Evolutionary conservation across 805 yeast species (phyloP).

Genomic region (Candida insectorum): DNA sequence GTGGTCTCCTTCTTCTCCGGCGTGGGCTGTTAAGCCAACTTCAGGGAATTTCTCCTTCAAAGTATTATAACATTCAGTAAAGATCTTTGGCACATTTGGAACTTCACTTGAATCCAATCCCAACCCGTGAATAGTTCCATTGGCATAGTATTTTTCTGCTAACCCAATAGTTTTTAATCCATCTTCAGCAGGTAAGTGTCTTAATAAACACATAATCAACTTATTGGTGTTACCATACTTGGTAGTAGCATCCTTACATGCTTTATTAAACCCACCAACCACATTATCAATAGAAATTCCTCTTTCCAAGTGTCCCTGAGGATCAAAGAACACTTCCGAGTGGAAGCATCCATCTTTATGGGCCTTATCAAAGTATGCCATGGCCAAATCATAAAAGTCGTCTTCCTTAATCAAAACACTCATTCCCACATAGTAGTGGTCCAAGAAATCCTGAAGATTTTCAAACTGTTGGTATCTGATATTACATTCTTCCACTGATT

Average conservation of each 20-base stretch:
- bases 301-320: constrained; percentile 77
- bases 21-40: constrained; percentile 75
- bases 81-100: constrained; percentile 73
- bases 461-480: constrained; percentile 59
- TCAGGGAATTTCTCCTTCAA: constrained; percentile 49
- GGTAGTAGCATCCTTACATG: constrained; percentile 57
- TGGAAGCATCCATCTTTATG: constrained; percentile 58
- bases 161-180: constrained; percentile 56
- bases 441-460: constrained; percentile 73
- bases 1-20: constrained; percentile 87
- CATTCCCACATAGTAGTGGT: constrained; percentile 79
- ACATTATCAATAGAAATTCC: constrained; percentile 59
- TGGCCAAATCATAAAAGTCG: constrained; percentile 78
- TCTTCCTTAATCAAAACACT: constrained; percentile 64
- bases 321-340: constrained; percentile 79
- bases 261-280: constrained; percentile 63
- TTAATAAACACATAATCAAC: constrained; percentile 75
- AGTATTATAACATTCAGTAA: constrained; percentile 56
- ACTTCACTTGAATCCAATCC: constrained; percentile 82
- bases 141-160: constrained; percentile 49
- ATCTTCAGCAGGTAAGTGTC: constrained; percentile 65
- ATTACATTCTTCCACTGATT: constrained; percentile 52
- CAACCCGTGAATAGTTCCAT: constrained; percentile 66
- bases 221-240: constrained; percentile 65
- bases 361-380: constrained; percentile 64